Percentiles rank a stretch among this genome's conserved stretches.
Conservation (phyloP, 2,329 filamentous ascomycete species). For the Trichophyton benhamiae region DNA sequence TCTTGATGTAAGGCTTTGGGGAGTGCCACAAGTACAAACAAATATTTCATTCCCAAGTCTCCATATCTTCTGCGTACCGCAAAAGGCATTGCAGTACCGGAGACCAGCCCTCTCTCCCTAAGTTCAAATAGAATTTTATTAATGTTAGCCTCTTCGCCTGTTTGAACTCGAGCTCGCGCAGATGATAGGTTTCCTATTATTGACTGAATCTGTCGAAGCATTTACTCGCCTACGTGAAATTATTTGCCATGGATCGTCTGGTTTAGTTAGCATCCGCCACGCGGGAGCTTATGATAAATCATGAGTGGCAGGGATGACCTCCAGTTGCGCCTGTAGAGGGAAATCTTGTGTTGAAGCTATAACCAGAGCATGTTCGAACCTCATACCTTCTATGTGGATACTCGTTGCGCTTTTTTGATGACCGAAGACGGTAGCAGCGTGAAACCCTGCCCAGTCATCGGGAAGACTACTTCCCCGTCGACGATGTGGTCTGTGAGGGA, state of each 20-base stretch:
- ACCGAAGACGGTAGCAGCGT: neutral
- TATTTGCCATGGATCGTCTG: neutral
- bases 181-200: no score
- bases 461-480: neutral
- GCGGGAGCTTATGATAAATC: neutral
- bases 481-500: neutral
- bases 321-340: neutral
- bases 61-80: no score
- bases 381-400: neutral
- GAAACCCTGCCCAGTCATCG: neutral
- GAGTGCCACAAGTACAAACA: no score
- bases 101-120: no score
- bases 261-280: neutral
- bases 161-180: no score
- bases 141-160: no score
- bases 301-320: neutral
- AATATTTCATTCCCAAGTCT: no score
- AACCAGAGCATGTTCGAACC: neutral
- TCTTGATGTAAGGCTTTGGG: no score
- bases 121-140: no score
- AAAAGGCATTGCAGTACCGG: no score
- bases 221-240: neutral
- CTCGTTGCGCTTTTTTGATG: neutral
- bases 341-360: neutral
- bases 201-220: neutral